Percentiles rank a stretch among this genome's conserved stretches.
phyloP scores from a whole-genome alignment of 768 basidiomycete genomes.

The Coprinopsis marcescibilis region DNA sequence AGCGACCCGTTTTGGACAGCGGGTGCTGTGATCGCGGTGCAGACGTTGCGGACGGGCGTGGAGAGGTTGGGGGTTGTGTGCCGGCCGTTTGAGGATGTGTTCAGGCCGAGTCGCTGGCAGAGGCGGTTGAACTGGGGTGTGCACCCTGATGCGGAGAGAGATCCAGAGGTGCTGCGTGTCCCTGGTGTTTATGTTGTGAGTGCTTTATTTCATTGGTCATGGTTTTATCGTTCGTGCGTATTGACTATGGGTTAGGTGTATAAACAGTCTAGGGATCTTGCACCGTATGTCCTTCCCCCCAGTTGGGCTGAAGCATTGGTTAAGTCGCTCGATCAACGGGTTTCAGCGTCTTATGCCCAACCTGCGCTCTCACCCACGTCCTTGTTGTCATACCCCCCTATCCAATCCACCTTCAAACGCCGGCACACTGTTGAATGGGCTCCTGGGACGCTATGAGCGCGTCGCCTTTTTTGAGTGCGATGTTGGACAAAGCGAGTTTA shows the following conservation, averaged over 20 bases:
- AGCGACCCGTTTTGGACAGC: not conserved
- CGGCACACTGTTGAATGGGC: constrained; percentile 60
- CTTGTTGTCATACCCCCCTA: too few species aligned
- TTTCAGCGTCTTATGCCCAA: too few species aligned
- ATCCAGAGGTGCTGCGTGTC: constrained; percentile 15
- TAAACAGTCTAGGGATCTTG: constrained; percentile 31
- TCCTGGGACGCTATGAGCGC: constrained; percentile 63
- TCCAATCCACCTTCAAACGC: constrained; percentile 12
- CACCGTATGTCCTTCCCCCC: constrained; percentile 28
- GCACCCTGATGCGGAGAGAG: too few species aligned
- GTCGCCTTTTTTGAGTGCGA: constrained; percentile 94
- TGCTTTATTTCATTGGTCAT: constrained; percentile 34
- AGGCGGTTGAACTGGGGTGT: constrained; percentile 16
- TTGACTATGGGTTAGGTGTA: constrained; percentile 23
- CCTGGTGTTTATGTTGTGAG: constrained; percentile 39
- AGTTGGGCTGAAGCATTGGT: constrained; percentile 36
- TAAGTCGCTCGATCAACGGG: too few species aligned
- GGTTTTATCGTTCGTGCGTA: not conserved
- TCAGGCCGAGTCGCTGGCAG: constrained; percentile 47
- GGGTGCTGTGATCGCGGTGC: constrained; percentile 45
- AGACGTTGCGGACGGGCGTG: constrained; percentile 53
- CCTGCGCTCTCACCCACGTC: too few species aligned
- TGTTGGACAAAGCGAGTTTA: constrained; percentile 91
- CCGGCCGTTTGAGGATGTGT: constrained; percentile 55
- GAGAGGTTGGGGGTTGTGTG: constrained; percentile 63